Evolutionary conservation across 2,329 filamentous ascomycete genomes (phyloP).

Genomic region (Coniochaeta ligniaria): DNA sequence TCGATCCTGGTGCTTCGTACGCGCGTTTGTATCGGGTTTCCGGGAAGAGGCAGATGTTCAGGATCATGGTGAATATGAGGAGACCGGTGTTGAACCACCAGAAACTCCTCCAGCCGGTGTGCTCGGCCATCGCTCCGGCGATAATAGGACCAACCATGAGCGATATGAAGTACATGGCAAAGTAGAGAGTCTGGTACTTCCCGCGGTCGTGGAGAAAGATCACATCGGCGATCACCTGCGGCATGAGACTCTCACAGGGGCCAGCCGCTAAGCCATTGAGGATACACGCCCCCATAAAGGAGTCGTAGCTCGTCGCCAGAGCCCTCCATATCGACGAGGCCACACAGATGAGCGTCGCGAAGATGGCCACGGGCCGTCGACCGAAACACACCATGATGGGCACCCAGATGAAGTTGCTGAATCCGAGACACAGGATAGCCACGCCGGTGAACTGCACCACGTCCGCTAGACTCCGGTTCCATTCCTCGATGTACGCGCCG

Average conservation of each 20-base stretch:
- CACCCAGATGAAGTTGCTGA: constrained; percentile 48
- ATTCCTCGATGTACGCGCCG: constrained; percentile 46
- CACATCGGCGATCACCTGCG: constrained; percentile 56
- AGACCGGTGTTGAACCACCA: constrained; percentile 60
- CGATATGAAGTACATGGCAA: constrained; percentile 54
- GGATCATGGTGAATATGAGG: constrained; percentile 38
- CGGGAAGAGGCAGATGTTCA: constrained; percentile 53
- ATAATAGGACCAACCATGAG: constrained; percentile 40
- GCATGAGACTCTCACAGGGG: constrained; percentile 55
- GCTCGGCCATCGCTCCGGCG: constrained; percentile 51
- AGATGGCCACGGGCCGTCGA: constrained; percentile 38
- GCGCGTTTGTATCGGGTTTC: constrained; percentile 53
- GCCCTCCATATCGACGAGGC: constrained; percentile 44
- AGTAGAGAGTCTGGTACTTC: constrained; percentile 46
- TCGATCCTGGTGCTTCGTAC: constrained; percentile 16
- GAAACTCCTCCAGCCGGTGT: constrained; percentile 53
- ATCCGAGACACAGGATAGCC: constrained; percentile 37
- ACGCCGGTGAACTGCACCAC: constrained; percentile 43
- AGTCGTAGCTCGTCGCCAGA: constrained; percentile 46
- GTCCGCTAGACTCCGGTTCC: constrained; percentile 41
- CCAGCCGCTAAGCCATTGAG: constrained; percentile 57
- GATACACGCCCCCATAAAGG: constrained; percentile 57
- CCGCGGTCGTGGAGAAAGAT: constrained; percentile 60
- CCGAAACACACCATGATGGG: constrained; percentile 39
- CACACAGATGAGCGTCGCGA: constrained; percentile 34